These are phyloP conservation scores for Chamaenerion angustifolium DNA, from an alignment of 345 rosid genomes.

Conservation along the genomic window DNA sequence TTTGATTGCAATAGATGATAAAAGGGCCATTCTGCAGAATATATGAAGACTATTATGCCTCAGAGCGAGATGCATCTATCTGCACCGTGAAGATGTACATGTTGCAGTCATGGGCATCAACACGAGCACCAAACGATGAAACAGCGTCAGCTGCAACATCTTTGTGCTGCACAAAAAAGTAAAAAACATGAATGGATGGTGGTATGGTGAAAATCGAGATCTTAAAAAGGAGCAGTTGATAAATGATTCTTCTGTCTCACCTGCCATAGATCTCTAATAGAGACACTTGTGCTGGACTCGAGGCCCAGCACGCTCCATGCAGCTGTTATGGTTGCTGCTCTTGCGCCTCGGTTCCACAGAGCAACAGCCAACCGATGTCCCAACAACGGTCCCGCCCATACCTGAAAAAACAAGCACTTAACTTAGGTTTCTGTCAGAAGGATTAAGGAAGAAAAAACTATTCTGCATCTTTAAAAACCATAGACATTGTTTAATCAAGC, in stretches of 20 bases:
- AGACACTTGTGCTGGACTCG: constrained; percentile 46
- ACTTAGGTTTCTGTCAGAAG: too few relatives aligned
- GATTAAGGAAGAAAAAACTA: too few relatives aligned
- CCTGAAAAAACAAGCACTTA: constrained; percentile 17
- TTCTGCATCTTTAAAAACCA: too few relatives aligned
- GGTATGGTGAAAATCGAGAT: too few relatives aligned
- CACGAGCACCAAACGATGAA: constrained; percentile 43
- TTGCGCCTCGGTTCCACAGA: constrained; percentile 79
- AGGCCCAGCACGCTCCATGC: constrained; percentile 65
- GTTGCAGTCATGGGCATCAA: constrained; percentile 55
- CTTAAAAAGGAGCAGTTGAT: background rate
- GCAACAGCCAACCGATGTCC: constrained; percentile 60
- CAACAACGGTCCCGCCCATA: constrained; percentile 95
- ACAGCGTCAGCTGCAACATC: constrained; percentile 28
- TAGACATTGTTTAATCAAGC: too few relatives aligned
- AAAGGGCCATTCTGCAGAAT: too few relatives aligned
- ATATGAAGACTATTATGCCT: constrained; percentile 13
- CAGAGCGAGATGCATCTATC: constrained; percentile 16
- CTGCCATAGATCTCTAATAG: constrained; percentile 83
- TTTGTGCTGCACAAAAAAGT: constrained; percentile 49
- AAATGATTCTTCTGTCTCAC: constrained; percentile 17
- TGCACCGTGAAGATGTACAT: constrained; percentile 54
- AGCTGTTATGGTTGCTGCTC: constrained; percentile 53
- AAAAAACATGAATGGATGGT: background rate
- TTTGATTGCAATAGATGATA: too few relatives aligned